Evolutionary conservation across 306 rosid species (phyloP).

Genomic region (Vigna trinervia): DNA sequence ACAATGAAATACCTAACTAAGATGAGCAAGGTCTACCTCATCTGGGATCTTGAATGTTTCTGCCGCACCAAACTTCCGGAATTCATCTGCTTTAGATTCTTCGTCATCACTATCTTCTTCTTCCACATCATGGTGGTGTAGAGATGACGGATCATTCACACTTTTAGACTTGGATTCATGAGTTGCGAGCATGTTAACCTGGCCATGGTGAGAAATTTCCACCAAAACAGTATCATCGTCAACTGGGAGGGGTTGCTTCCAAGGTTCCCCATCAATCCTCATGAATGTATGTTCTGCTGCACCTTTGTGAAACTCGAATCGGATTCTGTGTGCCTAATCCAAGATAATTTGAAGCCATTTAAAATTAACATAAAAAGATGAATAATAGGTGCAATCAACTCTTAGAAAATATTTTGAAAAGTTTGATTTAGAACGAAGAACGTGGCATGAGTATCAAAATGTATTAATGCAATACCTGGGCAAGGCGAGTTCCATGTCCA

Average conservation of each 20-base stretch:
- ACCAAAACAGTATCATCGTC: slow-evolving; percentile 82
- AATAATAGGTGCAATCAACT: slow-evolving; percentile 5
- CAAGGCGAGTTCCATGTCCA: slow-evolving; percentile 99
- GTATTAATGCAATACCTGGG: slow-evolving; percentile 65
- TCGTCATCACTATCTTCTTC: slow-evolving; percentile 66
- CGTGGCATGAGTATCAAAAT: slow-evolving; percentile 2
- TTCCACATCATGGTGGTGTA: slow-evolving; percentile 46
- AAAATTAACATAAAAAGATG: slow-evolving; percentile 5
- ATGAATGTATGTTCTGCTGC: slow-evolving; percentile 76
- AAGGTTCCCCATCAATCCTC: slow-evolving; percentile 99
- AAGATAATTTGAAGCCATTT: slow-evolving; percentile 39
- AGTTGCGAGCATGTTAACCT: slow-evolving; percentile 93
- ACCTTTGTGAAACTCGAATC: slow-evolving; percentile 84
- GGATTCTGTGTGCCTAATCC: slow-evolving; percentile 71
- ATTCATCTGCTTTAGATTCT: slow-evolving; percentile 66
- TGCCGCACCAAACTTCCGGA: slow-evolving; percentile 93
- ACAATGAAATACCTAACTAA: slow-evolving; percentile 58
- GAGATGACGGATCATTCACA: slow-evolving; percentile 57
- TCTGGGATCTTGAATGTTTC: slow-evolving; percentile 85
- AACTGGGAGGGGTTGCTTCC: slow-evolving; percentile 94
- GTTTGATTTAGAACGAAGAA: slow-evolving; percentile 27
- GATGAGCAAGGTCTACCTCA: slow-evolving; percentile 70
- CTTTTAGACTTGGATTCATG: slow-evolving; percentile 68
- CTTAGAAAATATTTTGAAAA: slow-evolving; percentile 10
- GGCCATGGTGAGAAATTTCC: slow-evolving; percentile 88